Evolutionary conservation across 2,329 filamentous ascomycete genomes (phyloP), one percentile per base, ranked within the genome.

Genomic region (Cadophora gregata): DNA sequence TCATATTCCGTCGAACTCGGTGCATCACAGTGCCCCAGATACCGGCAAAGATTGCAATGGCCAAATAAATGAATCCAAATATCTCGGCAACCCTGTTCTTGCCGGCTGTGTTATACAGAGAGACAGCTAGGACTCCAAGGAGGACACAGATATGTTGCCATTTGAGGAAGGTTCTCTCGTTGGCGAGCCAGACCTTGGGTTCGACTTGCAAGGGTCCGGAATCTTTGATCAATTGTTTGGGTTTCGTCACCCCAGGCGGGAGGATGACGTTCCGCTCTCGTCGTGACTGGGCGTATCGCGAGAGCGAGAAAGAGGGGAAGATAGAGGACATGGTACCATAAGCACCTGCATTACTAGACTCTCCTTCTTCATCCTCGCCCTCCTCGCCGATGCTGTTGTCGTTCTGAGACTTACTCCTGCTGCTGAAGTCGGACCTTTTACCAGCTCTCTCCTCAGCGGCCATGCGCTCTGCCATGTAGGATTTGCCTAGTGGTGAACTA

Each of bases 131-230:
- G 25, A 90, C 89, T 45, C 93, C 94, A 27, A 99, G 88, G 16
- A 99, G 84, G 59, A 99, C 88, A 69, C 89, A 90, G 75, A 99
- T 93, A 78, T 98, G 94, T 82, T 98, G 93, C 96, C 96, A 99
- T 80, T 97, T 98, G 79, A 99, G 90, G 78, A 97, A 99, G 0
- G 96, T 99, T 69, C 96, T 90, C 81, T 99, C 95, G 79, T 99
- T 99, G 63, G 96, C 96, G 65, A 99, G 89, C 95, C 96, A 99
- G 33, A 99, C 95, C 80, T 99, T 99, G 69, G 93, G 93, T 81
- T 99, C 96, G 65, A 99, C 93, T 77, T 93, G 91, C 71, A 98
- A 86, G 42, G 93, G 92, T 3, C 96, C 95, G 38, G 91, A 87
- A 79, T 99, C 96, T 82, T 99, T 99, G 83, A 99, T 92, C 89